Evolutionary conservation across 352 stramenopile genomes (phyloP), one percentile per base, ranked within the genome.

Genomic region (Pythium dissimile): DNA sequence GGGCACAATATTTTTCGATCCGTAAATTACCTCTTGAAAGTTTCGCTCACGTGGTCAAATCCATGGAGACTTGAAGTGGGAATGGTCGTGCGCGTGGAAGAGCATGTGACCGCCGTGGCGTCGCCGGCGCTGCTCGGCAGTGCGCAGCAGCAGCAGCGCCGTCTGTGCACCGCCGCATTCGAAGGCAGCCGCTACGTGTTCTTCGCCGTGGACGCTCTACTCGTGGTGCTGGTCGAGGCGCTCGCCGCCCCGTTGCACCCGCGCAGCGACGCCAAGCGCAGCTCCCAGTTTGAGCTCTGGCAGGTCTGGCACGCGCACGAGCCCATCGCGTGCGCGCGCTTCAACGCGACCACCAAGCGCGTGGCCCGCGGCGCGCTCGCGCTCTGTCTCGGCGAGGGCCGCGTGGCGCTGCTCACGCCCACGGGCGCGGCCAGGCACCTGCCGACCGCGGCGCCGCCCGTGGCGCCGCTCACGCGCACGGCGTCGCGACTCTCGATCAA

Each of bases 391-490:
- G 69, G 83, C 11, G 77, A 88, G 38, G 78, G 80, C 7, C 73
- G 75, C 28, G 78, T 79, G 15, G 80, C 87, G 58, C 62, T 92
- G 13, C 55, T 92, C 3, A 77, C 77, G 66, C 83, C 83, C 12
- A 48, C 50, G 37, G 52, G 43, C 18, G 42, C 39, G 8, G n/a
- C 42, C 1, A 41, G 49, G 4, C 45, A 54, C 32, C n/a, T 60
- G n/a, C 23, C 48, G 27, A 61, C 54, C 15, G 50, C 62, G 10
- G 51, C 50, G n/a, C 50, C 47, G 13, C 53, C 54, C 24, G 35
- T 18, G 37, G 48, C 50, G 5, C 26, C 44, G 11, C 48, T 54
- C 34, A 45, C 52, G 26, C 37, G 49, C 23, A 64, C 37, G 20
- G 45, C 53, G 2, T 69, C 58, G 7, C 44, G 38, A 21, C 58